Evolutionary conservation across 192 early-diverging fungal species (phyloP).

Genomic region (Paraglomus occultum): DNA sequence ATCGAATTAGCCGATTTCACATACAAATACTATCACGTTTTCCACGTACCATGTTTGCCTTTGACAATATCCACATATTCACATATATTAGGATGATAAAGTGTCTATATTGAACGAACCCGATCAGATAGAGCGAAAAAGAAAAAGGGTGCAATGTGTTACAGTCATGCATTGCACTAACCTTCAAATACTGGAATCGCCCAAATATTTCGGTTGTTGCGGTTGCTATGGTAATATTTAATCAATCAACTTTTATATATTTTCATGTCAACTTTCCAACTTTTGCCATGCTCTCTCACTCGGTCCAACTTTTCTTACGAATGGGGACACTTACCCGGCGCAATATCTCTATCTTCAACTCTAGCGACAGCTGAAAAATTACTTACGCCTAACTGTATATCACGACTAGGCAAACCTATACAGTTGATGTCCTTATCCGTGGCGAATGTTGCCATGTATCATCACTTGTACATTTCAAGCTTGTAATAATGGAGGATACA

Average conservation of each 20-base stretch:
- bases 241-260: conserved; percentile 33
- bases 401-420: not conserved
- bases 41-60: conserved; percentile 55
- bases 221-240: conserved; percentile 33
- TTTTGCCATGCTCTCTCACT: conserved; percentile 10
- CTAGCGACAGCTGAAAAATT: conserved; percentile 21
- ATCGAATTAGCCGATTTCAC: not conserved
- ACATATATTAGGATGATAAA: conserved; percentile 59
- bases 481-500: not conserved
- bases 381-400: conserved; percentile 22
- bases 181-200: conserved; percentile 48
- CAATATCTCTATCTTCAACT: conserved; percentile 36
- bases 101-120: conserved; percentile 37
- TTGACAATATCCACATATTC: conserved; percentile 62
- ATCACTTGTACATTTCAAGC: not conserved
- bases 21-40: not conserved
- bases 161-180: not conserved
- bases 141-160: not conserved
- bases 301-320: not conserved
- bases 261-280: conserved; percentile 13
- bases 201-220: conserved; percentile 51
- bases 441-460: conserved; percentile 29
- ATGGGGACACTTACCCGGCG: conserved; percentile 20
- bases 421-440: conserved; percentile 25
- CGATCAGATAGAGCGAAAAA: not conserved